These are phyloP conservation scores for Teunomyces stri DNA, from an alignment of 805 yeast species.

Conservation along the genomic window DNA sequence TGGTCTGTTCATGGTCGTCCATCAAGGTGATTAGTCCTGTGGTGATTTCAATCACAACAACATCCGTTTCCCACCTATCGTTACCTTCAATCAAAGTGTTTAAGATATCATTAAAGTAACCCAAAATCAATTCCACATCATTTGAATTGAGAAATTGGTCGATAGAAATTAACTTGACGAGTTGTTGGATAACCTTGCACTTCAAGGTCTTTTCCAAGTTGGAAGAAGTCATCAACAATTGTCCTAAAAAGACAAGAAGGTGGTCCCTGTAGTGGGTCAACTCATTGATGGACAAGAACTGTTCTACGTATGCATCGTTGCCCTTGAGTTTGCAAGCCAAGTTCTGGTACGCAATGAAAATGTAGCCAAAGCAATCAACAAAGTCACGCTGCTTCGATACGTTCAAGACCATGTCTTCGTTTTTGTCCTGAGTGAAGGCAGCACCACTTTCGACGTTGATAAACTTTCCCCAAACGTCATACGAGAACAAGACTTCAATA, in stretches of 20 bases:
- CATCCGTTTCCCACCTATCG: slow-evolving; percentile 36
- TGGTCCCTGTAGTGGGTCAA: slow-evolving; percentile 59
- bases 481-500: slow-evolving; percentile 30
- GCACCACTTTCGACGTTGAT: slow-evolving; percentile 19
- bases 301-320: slow-evolving; percentile 14
- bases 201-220: slow-evolving; percentile 67
- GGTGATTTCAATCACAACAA: slow-evolving; percentile 52
- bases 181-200: slow-evolving; percentile 61
- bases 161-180: slow-evolving; percentile 55
- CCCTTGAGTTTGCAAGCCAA: slow-evolving; percentile 24
- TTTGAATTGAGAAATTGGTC: slow-evolving; percentile 46
- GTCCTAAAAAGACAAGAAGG: slow-evolving; percentile 64
- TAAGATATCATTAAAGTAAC: slow-evolving; percentile 62
- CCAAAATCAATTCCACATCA: slow-evolving; percentile 63
- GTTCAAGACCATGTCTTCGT: slow-evolving; percentile 35
- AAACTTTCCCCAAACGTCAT: slow-evolving; percentile 44
- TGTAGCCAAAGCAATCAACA: slow-evolving; percentile 58
- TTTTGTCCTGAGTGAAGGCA: slow-evolving; percentile 6
- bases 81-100: slow-evolving; percentile 37
- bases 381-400: slow-evolving; percentile 58
- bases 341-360: slow-evolving; percentile 47
- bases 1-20: slow-evolving; percentile 49
- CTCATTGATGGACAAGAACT: slow-evolving; percentile 25
- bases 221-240: slow-evolving; percentile 65
- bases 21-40: slow-evolving; percentile 53